Evolutionary conservation across 2,329 filamentous ascomycete species (phyloP), one percentile per base, ranked within the genome.

Genomic region (Colletotrichum lini): DNA sequence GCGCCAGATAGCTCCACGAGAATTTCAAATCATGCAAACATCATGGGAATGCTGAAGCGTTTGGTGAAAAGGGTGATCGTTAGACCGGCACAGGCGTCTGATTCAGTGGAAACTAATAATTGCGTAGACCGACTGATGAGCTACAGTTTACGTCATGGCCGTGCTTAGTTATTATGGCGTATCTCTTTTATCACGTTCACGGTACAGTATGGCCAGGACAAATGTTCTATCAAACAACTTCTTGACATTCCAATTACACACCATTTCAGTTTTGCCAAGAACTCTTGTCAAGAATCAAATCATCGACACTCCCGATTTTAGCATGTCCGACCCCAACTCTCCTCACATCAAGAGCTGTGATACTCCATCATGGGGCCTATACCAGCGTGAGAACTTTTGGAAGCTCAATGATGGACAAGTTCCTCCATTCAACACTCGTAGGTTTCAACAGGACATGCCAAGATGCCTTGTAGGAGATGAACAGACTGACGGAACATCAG

Each of bases 321-420:
- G 18, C 12, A 63, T 68, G 68, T 68, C 68, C 15, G 75, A 78
- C 54, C 71, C 76, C 26, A 63, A 74, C 7, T 74, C 75, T 2
- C 76, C 75, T 23, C 70, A 74, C 42, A 75, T 76, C 70, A 74
- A 76, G 65, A 72, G 70, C 18, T 66, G 76, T 35, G 73, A 76
- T 23, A 75, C 73, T 21, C 75, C 74, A n/a, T 72, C 71, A n/a
- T 77, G 76, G 76, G 74, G 72, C 23, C 65, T 77, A 2, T 78
- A 77, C 21, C 76, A 77, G 62, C 76, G 75, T 3, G 74, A 78
- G 9, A 73, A 76, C 44, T 77, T 78, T 13, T 78, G 75, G 76
- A 78, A 76, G 18, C 52, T 72, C 4, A 77, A 77, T 40, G 73
- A 77, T 1, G 73, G 73, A 1, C 47, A 75, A 18, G 72, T 76